Base-by-base conservation (phyloP, 2,329 filamentous ascomycete genomes). In the Calonectria leucothoes region DNA sequence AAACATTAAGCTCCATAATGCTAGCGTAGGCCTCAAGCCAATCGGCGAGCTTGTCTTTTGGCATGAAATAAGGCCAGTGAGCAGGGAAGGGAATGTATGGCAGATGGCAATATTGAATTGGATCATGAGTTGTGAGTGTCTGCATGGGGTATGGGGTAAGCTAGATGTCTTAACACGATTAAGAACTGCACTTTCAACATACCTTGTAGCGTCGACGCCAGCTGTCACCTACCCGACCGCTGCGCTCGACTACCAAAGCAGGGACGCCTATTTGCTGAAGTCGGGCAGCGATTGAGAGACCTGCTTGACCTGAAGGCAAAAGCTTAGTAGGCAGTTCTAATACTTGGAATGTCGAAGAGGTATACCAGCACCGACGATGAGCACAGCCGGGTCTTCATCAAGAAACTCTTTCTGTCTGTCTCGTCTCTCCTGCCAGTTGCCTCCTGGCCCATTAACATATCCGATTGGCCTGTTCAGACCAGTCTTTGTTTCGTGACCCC, bases 1-100 rank as follows among this genome's bases (percentile, higher is more conserved):
- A 86, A 3, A 89, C 82, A 73, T 89, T 87, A 49, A 90, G 82
- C 49, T 87, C 85, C 84, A 90, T 88, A 6, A 87, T 79, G n/a
- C 79, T 84, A 4, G 85, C 85, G 69, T 89, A 89, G 1, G 83
- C 82, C 68, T 88, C 87, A 45, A 89, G 85, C 82, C 87, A 89
- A 61, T 86, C 84, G 6, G 83, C 86, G 0, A 90, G 82, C 42
- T 88, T 87, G 70, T 89, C 85, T 66, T 87, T 86, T 0, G 84
- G 83, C 0, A 86, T 86, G 73, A 86, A 81, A 48, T 69, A 66
- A 3, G 80, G 79, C 76, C 77, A 82, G 29, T 77, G 75, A 12
- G 75, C 45, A 10, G 79, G 79, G 63, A 76, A 79, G 20, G 76
- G 75, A 15, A 81, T 64, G 64, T 75, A 82, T 2, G 80, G 74